Percentiles rank a stretch among this genome's conserved stretches.
phyloP scores from a whole-genome alignment of 495 filamentous ascomycete species.

The Pyrenula massariospora region DNA sequence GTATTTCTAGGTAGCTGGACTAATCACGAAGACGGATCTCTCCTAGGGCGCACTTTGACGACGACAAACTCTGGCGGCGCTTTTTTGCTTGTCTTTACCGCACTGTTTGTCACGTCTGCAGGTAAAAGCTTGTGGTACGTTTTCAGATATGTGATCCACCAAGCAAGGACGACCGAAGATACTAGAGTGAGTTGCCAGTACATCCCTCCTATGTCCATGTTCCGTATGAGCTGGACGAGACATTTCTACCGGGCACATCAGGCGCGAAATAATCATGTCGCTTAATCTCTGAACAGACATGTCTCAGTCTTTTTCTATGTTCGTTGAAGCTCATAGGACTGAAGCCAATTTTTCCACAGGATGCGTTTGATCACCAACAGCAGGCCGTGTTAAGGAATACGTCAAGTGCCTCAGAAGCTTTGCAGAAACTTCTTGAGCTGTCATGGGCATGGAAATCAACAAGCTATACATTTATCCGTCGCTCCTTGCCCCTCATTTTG shows the following conservation, averaged over 20 bases:
- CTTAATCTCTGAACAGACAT: neutral
- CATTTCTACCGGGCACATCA: neutral
- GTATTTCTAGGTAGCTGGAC: neutral
- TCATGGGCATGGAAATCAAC: conserved; percentile 19
- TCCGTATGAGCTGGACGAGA: neutral
- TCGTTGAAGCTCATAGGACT: neutral
- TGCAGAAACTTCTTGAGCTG: conserved; percentile 12
- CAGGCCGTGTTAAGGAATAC: conserved; percentile 25
- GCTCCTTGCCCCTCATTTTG: conserved; percentile 15
- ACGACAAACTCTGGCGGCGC: neutral
- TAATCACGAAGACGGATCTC: neutral
- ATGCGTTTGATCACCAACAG: conserved; percentile 21
- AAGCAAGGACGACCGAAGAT: neutral
- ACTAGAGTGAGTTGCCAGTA: neutral
- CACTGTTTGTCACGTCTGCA: neutral
- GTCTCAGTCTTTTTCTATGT: neutral
- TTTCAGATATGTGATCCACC: neutral
- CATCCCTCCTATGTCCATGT: neutral
- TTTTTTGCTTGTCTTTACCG: neutral
- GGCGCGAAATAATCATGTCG: neutral
- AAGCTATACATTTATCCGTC: conserved; percentile 9
- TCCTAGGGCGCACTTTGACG: neutral
- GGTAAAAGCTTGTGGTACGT: neutral
- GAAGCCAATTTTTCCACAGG: conserved; percentile 1
- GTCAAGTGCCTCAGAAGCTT: conserved; percentile 10